phyloP scores from a whole-genome alignment of 2,329 filamentous ascomycete genomes.

The Zymoseptoria ardabiliae region DNA sequence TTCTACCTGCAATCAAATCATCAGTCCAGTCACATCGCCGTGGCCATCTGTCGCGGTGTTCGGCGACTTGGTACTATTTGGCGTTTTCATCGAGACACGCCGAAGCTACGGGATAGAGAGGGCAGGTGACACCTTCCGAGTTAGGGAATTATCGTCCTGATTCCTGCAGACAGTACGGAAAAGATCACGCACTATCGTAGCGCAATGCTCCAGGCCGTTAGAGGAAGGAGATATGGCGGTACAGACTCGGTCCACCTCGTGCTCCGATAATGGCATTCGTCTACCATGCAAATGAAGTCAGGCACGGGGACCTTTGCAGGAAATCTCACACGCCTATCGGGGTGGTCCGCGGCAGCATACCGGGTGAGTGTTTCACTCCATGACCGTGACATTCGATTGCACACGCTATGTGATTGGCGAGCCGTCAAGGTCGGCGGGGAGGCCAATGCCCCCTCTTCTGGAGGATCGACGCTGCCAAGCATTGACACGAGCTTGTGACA shows the following conservation, averaged over 20 bases:
- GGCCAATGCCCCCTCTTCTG: background rate
- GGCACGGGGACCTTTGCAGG: background rate
- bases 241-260: background rate
- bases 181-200: background rate
- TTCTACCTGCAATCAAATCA: constrained; percentile 20
- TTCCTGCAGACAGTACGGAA: background rate
- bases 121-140: constrained; percentile 10
- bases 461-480: background rate
- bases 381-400: background rate
- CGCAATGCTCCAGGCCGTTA: background rate
- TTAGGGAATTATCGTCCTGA: constrained; percentile 3
- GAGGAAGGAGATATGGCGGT: background rate
- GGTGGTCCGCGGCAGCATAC: background rate
- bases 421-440: background rate
- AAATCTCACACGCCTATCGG: background rate
- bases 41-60: constrained; percentile 16
- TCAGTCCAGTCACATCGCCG: constrained; percentile 14
- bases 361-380: background rate
- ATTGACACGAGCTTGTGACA: background rate
- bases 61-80: constrained; percentile 2
- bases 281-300: background rate
- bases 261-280: background rate
- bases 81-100: background rate
- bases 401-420: background rate
- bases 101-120: background rate